phyloP scores from a whole-genome alignment of 2,329 filamentous ascomycete species.

The Colletotrichum trifolii region DNA sequence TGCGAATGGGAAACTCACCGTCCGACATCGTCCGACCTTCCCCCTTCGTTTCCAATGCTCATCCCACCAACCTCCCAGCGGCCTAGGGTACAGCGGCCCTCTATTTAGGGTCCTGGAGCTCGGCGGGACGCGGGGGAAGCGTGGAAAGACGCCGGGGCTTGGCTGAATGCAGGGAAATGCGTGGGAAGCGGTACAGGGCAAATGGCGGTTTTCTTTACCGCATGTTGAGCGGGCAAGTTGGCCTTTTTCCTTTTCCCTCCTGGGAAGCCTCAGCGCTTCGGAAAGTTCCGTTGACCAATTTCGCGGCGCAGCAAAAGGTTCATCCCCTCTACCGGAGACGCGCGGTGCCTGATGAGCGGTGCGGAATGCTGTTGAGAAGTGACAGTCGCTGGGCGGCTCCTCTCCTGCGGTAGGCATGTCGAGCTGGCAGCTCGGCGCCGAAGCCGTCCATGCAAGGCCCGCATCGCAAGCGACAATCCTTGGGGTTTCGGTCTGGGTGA shows the following conservation, averaged over 20 bases:
- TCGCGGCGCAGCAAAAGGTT: neutral
- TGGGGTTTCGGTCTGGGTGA: slow-evolving; percentile 11
- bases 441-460: slow-evolving; percentile 15
- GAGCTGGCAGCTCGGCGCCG: slow-evolving; percentile 1
- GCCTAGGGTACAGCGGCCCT: neutral
- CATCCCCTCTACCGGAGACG: neutral
- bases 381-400: neutral
- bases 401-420: neutral
- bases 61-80: neutral
- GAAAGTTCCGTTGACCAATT: neutral
- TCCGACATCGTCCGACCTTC: slow-evolving; percentile 33
- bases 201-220: too few species aligned
- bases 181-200: too few species aligned
- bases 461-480: slow-evolving; percentile 8
- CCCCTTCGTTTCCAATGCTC: slow-evolving; percentile 14
- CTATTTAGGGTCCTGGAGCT: slow-evolving; percentile 22
- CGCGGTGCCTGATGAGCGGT: slow-evolving; percentile 22
- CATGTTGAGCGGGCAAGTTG: too few species aligned
- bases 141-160: neutral
- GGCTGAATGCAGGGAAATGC: slow-evolving; percentile 18
- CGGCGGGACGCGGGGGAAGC: too few species aligned
- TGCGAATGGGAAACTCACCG: slow-evolving; percentile 8
- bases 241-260: too few species aligned
- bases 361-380: slow-evolving; percentile 6
- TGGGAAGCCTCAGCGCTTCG: too few species aligned